These are phyloP conservation scores for Hordeum marinum DNA, from an alignment of 176 grass and related monocot species.

Conservation along the genomic window DNA sequence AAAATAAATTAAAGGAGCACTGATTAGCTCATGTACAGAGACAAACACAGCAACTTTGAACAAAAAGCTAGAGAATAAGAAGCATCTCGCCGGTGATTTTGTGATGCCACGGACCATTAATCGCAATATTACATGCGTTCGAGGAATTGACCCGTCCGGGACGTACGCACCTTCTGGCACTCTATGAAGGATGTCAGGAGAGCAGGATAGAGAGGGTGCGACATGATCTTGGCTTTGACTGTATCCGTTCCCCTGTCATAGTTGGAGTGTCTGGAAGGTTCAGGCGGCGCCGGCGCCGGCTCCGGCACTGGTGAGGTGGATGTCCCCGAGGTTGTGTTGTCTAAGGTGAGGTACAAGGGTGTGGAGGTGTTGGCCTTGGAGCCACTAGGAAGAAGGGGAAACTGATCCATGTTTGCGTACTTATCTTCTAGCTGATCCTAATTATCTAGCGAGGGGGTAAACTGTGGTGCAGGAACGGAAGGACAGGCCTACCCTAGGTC, in stretches of 20 bases:
- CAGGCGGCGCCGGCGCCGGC: not conserved
- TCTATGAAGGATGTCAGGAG: slow-evolving; percentile 74
- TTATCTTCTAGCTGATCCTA: slow-evolving; percentile 31
- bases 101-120: not conserved
- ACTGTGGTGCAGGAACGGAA: slow-evolving; percentile 11
- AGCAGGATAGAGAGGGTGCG: slow-evolving; percentile 67
- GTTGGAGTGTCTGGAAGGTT: slow-evolving; percentile 14
- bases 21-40: not conserved
- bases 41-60: not conserved
- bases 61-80: not conserved
- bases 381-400: slow-evolving; percentile 34
- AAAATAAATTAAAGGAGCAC: slow-evolving; percentile 6
- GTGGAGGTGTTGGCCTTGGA: slow-evolving; percentile 36
- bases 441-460: slow-evolving; percentile 18
- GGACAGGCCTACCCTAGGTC: slow-evolving; percentile 21
- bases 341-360: slow-evolving; percentile 28
- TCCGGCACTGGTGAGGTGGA: slow-evolving; percentile 5
- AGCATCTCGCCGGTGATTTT: not conserved
- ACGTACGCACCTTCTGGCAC: slow-evolving; percentile 57
- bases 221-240: slow-evolving; percentile 77
- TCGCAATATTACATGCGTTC: not conserved
- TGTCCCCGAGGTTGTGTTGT: slow-evolving; percentile 14
- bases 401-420: slow-evolving; percentile 42
- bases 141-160: not conserved
- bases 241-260: slow-evolving; percentile 29